Conservation (phyloP, 495 filamentous ascomycete genomes). For the Aspergillus biplanus region DNA sequence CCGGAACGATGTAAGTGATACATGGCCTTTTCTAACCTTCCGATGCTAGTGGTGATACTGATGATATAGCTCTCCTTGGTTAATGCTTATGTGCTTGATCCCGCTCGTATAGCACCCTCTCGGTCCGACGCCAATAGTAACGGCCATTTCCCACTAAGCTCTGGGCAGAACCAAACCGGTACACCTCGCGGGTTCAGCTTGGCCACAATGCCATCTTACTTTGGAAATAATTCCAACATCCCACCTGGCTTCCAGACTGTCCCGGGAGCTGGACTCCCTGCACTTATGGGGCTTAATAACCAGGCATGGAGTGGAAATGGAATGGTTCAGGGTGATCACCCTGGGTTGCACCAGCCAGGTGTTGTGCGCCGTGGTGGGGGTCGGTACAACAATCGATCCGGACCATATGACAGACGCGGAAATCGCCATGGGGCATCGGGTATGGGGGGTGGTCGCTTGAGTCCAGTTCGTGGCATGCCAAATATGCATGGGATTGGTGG, state of each 20-base stretch:
- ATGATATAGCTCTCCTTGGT: slow-evolving; percentile 74
- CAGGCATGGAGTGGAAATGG: slow-evolving; percentile 53
- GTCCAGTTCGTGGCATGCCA: slow-evolving; percentile 45
- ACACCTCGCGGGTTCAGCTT: slow-evolving; percentile 93
- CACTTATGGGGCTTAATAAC: slow-evolving; percentile 59
- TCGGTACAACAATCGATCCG: slow-evolving; percentile 52
- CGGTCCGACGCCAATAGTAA: slow-evolving; percentile 97
- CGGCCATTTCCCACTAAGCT: slow-evolving; percentile 84
- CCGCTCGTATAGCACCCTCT: slow-evolving; percentile 87
- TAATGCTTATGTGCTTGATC: slow-evolving; percentile 92
- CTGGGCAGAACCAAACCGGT: slow-evolving; percentile 73
- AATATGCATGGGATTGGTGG: slow-evolving; percentile 40
- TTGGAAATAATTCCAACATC: slow-evolving; percentile 36
- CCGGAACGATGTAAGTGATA: slow-evolving; percentile 73
- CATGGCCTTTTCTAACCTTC: background rate
- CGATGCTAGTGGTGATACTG: slow-evolving; percentile 28
- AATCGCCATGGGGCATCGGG: slow-evolving; percentile 30
- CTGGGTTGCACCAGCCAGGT: slow-evolving; percentile 57
- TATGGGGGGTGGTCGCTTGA: slow-evolving; percentile 40
- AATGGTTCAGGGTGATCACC: slow-evolving; percentile 37
- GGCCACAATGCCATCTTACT: slow-evolving; percentile 62
- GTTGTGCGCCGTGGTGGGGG: slow-evolving; percentile 62
- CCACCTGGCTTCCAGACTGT: slow-evolving; percentile 37
- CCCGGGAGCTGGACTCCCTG: slow-evolving; percentile 43
- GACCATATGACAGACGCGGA: slow-evolving; percentile 65